These are phyloP conservation scores for Lanmaoa pseudosensibilis DNA, from an alignment of 768 basidiomycete genomes.

Conservation along the genomic window DNA sequence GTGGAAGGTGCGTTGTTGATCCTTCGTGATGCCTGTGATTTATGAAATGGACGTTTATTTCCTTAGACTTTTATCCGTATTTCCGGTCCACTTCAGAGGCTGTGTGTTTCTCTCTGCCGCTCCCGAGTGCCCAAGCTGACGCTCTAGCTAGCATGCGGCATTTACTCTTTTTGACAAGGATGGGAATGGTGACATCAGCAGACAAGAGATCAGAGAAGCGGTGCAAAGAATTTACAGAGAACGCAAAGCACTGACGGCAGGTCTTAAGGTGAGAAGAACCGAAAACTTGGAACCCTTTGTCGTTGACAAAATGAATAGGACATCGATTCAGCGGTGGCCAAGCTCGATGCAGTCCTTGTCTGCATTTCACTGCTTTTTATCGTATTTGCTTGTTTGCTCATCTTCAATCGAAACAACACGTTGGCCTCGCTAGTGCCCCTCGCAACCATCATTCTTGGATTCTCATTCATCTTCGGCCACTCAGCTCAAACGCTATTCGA, in stretches of 20 bases:
- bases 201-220: constrained; percentile 78
- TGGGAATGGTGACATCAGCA: constrained; percentile 78
- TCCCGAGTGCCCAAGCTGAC: neutral
- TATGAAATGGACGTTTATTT: neutral
- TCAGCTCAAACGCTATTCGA: constrained; percentile 79
- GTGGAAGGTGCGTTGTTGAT: constrained; percentile 54
- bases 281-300: neutral
- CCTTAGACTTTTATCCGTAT: constrained; percentile 73
- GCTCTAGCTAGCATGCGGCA: constrained; percentile 51
- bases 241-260: constrained; percentile 66
- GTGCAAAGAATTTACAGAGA: constrained; percentile 80
- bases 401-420: constrained; percentile 68
- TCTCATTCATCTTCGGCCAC: constrained; percentile 84
- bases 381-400: constrained; percentile 69
- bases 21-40: neutral
- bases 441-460: constrained; percentile 77
- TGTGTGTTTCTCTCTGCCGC: constrained; percentile 33
- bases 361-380: constrained; percentile 55
- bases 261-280: constrained; percentile 55
- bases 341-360: constrained; percentile 75
- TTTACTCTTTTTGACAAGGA: constrained; percentile 77
- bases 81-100: constrained; percentile 73
- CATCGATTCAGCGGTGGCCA: constrained; percentile 69
- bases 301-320: constrained; percentile 44
- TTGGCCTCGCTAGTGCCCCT: constrained; percentile 74